Evolutionary conservation across 768 basidiomycete genomes (phyloP).

Genomic region (Podaxis sp.): DNA sequence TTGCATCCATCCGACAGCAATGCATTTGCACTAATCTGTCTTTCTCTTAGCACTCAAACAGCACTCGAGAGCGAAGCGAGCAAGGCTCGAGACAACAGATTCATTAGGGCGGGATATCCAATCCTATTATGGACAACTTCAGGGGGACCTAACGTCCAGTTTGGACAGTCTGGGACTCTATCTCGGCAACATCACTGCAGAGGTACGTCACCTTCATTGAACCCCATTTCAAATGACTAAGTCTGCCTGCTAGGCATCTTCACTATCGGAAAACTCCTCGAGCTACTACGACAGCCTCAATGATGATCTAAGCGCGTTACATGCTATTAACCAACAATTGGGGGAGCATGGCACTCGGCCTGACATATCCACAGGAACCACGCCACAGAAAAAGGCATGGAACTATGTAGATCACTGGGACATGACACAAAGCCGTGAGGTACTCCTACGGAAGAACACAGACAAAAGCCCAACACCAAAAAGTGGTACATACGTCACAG

Average conservation of each 20-base stretch:
- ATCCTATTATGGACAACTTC: slow-evolving; percentile 42
- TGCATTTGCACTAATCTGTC: neutral
- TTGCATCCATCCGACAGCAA: neutral
- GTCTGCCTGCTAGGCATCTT: slow-evolving; percentile 35
- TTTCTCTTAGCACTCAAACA: slow-evolving; percentile 56
- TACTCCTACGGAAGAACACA: slow-evolving; percentile 42
- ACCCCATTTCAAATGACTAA: neutral
- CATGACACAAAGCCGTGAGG: slow-evolving; percentile 62
- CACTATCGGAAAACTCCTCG: slow-evolving; percentile 26
- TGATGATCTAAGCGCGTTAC: slow-evolving; percentile 47
- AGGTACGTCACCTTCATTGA: slow-evolving; percentile 41
- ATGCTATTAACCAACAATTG: slow-evolving; percentile 50
- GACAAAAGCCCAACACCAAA: slow-evolving; percentile 23
- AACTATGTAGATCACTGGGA: slow-evolving; percentile 72
- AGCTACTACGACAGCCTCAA: slow-evolving; percentile 2
- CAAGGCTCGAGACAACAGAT: slow-evolving; percentile 60
- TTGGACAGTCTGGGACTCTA: slow-evolving; percentile 48
- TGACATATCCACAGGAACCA: slow-evolving; percentile 69
- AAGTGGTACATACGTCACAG: neutral
- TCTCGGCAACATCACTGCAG: slow-evolving; percentile 39
- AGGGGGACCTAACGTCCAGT: neutral
- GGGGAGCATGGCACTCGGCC: slow-evolving; percentile 57
- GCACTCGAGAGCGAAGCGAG: slow-evolving; percentile 62
- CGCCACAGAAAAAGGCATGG: slow-evolving; percentile 77
- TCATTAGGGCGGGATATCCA: slow-evolving; percentile 49